Evolutionary conservation across 2,329 filamentous ascomycete genomes (phyloP).

Genomic region (Claviceps paspali): DNA sequence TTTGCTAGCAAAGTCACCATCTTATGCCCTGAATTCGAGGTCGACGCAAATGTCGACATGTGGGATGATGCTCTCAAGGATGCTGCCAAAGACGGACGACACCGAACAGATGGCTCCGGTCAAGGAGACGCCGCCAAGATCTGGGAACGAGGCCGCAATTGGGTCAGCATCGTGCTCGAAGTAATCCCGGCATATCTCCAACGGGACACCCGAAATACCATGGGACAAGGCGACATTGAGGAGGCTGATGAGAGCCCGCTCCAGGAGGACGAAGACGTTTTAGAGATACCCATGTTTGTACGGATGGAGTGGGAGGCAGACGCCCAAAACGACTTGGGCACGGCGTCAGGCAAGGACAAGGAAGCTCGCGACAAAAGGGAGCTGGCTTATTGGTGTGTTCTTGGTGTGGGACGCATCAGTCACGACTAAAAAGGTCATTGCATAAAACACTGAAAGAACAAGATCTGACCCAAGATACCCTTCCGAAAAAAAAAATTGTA

Average conservation of each 20-base stretch:
- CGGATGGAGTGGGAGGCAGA: constrained; percentile 80
- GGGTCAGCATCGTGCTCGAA: constrained; percentile 87
- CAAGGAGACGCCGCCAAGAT: constrained; percentile 80
- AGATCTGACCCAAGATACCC: constrained; percentile 29
- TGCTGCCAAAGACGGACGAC: constrained; percentile 22
- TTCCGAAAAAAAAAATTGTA: constrained; percentile 9
- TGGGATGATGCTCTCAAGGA: constrained; percentile 77
- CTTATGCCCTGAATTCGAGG: constrained; percentile 83
- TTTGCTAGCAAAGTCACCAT: constrained; percentile 75
- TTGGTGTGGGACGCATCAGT: constrained; percentile 72
- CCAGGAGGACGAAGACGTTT: constrained; percentile 42
- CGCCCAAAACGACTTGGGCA: constrained; percentile 46
- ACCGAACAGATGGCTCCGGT: constrained; percentile 24
- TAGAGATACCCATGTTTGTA: constrained; percentile 93
- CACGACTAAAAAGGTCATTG: constrained; percentile 19
- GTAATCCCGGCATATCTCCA: constrained; percentile 53
- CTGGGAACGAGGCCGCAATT: constrained; percentile 89
- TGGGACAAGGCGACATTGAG: constrained; percentile 19
- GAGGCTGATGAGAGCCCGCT: constrained; percentile 30
- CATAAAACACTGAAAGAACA: background rate
- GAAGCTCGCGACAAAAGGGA: constrained; percentile 66
- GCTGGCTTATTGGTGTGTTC: constrained; percentile 87
- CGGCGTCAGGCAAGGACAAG: constrained; percentile 35
- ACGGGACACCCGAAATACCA: constrained; percentile 19
- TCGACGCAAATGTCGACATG: constrained; percentile 78